A percentile compares a stretch with the other conserved stretches of the same genome.
phyloP scores from a whole-genome alignment of 192 early-diverging fungal species.

The Globomyces pollinis-pini region DNA sequence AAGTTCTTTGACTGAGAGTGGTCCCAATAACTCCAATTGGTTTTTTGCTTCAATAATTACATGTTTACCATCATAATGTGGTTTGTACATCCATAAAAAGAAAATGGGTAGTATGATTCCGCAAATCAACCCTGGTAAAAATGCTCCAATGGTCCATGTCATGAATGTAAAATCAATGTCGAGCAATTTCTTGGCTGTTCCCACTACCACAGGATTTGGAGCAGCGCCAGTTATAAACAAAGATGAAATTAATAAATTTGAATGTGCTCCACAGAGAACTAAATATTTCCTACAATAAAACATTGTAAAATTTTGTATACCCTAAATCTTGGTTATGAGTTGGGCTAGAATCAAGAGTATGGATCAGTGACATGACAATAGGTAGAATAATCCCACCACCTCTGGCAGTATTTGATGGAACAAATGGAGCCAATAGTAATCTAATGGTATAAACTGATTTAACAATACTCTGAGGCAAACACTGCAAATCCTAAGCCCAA shows the following conservation, averaged over 20 bases:
- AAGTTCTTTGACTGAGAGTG: slow-evolving; percentile 10
- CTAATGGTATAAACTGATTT: no score
- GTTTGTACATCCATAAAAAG: not conserved
- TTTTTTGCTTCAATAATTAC: slow-evolving; percentile 8
- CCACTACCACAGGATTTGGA: slow-evolving; percentile 62
- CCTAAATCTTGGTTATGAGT: slow-evolving; percentile 29
- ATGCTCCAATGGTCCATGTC: slow-evolving; percentile 51
- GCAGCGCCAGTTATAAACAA: slow-evolving; percentile 70
- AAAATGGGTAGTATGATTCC: not conserved
- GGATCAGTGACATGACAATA: slow-evolving; percentile 58
- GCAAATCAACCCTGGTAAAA: slow-evolving; percentile 39
- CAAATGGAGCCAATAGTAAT: slow-evolving; percentile 59
- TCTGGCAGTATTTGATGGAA: slow-evolving; percentile 62
- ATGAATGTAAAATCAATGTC: slow-evolving; percentile 59
- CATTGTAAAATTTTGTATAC: no score
- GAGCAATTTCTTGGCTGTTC: slow-evolving; percentile 49
- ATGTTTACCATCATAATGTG: slow-evolving; percentile 15
- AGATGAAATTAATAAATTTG: slow-evolving; percentile 66
- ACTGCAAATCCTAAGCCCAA: slow-evolving; percentile 47
- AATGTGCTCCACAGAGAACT: slow-evolving; percentile 52
- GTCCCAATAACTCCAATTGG: slow-evolving; percentile 24
- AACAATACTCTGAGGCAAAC: slow-evolving; percentile 44
- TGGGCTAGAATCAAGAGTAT: slow-evolving; percentile 44
- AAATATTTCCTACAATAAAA: no score
- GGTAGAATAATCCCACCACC: slow-evolving; percentile 73